Evolutionary conservation across 1,284 basidiomycete genomes (phyloP).

Genomic region (Fistulinella cinereoalba): DNA sequence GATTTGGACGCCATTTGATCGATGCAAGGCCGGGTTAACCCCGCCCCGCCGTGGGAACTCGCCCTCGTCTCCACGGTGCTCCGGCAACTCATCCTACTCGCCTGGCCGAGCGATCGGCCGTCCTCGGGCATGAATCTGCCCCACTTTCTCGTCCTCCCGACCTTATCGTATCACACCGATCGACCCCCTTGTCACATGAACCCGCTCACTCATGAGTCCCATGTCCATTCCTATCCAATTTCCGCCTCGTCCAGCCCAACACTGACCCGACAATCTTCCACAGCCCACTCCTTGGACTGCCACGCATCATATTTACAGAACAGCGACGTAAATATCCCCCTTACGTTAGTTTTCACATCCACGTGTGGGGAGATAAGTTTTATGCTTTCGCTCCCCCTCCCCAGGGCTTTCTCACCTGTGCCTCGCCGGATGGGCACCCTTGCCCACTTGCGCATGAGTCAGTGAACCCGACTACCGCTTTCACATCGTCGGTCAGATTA

Average conservation of each 20-base stretch:
- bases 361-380: conserved; percentile 11
- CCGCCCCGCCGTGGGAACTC: not conserved
- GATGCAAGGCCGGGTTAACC: no score
- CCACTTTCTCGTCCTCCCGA: conserved; percentile 11
- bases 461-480: no score
- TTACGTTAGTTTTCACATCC: conserved; percentile 24
- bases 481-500: no score
- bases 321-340: not conserved
- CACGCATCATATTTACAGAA: no score
- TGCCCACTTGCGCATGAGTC: no score
- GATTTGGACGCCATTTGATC: no score
- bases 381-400: not conserved
- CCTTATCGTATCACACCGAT: conserved; percentile 20
- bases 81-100: conserved; percentile 3
- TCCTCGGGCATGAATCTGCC: conserved; percentile 21
- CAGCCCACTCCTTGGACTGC: no score
- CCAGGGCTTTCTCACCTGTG: conserved; percentile 9
- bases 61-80: not conserved
- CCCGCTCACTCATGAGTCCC: not conserved
- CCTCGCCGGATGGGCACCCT: no score
- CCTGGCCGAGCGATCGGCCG: not conserved
- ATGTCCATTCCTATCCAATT: conserved; percentile 10
- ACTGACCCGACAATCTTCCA: no score
- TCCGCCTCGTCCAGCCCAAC: conserved; percentile 11
- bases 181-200: conserved; percentile 14